Percentiles rank a stretch among this genome's conserved stretches.
Conservation (phyloP, 2,329 filamentous ascomycete species). For the Aureobasidium pullulans region DNA sequence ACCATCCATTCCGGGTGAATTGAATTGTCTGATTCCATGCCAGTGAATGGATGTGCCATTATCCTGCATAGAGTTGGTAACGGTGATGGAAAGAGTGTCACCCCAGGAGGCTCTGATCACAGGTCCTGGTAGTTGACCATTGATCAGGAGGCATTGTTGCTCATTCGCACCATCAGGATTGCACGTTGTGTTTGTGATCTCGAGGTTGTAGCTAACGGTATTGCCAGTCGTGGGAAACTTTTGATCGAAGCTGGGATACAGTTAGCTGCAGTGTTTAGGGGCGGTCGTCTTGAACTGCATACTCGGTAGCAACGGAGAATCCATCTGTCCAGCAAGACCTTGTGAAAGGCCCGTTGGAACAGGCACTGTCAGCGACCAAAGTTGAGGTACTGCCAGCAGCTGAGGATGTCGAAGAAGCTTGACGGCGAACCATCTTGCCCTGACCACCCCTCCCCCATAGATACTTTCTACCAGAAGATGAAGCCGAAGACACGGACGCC, state of each 20-base stretch:
- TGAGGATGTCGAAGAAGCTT: neutral
- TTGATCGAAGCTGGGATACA: constrained; percentile 27
- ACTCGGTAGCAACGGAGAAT: constrained; percentile 37
- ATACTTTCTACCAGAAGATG: constrained; percentile 5
- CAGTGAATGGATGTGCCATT: constrained; percentile 57
- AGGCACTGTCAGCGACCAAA: constrained; percentile 22
- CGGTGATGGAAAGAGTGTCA: constrained; percentile 42
- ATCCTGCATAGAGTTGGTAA: constrained; percentile 43
- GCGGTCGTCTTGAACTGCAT: neutral
- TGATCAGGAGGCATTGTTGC: constrained; percentile 43
- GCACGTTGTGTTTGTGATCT: constrained; percentile 28
- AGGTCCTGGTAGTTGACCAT: constrained; percentile 61
- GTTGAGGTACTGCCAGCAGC: neutral
- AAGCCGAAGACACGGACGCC: constrained; percentile 7
- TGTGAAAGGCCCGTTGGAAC: constrained; percentile 33
- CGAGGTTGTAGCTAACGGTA: constrained; percentile 28
- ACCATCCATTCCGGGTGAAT: constrained; percentile 50
- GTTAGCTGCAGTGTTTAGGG: neutral
- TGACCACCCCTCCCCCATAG: constrained; percentile 14
- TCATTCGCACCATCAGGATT: constrained; percentile 33
- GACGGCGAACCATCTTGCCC: constrained; percentile 13
- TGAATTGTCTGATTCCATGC: constrained; percentile 53
- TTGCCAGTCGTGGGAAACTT: constrained; percentile 35
- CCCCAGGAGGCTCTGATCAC: constrained; percentile 45
- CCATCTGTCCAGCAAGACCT: constrained; percentile 37